Evolutionary conservation across 495 filamentous ascomycete genomes (phyloP), one percentile per base, ranked within the genome.

Genomic region (Physcia stellaris): DNA sequence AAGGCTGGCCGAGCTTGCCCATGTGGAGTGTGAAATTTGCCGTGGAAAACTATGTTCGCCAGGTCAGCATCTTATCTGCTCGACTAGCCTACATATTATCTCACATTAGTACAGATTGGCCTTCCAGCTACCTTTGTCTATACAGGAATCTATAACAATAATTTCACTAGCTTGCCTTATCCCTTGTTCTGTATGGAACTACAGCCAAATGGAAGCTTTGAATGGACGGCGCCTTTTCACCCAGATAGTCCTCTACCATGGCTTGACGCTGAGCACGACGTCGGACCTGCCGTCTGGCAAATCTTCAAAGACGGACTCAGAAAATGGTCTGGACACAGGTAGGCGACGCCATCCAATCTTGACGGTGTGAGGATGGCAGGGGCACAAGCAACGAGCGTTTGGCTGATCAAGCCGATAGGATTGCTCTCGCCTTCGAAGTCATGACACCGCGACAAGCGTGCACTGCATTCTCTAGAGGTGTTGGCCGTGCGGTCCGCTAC

Each of bases 111-210:
- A 42, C 18, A 52, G 54, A 71, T 92, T 32, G 81, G 75, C 2
- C 62, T 95, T 6, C 83, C 86, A 0, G 73, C 86, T 1, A 95
- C 88, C 6, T 95, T 94, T 47, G 76, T 95, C 45, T 96, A 95
- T 55, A 81, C 86, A 21, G 90, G 90, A 28, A 94, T 94, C 48
- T 98, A 96, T 65, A 94, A 95, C 62, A 96, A 98, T 59, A 98
- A 98, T 57, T 98, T 98, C 62, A 95, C 87, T 7, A 86, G 80
- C 41, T 68, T 95, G 19, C 82, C 79, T 0, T 95, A 93, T 56
- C 90, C 90, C 2, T 67, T 98, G 6, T 94, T 94, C 61, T 83
- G 85, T 57, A 93, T 93, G 81, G 83, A 92, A 51, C 59, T 90
- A 19, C 72, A 81, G 53, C 54, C 61, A 0, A 83, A 94, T 48